Evolutionary conservation across 2,329 filamentous ascomycete species (phyloP), one percentile per base, ranked within the genome.

Genomic region (Claviceps maximensis): DNA sequence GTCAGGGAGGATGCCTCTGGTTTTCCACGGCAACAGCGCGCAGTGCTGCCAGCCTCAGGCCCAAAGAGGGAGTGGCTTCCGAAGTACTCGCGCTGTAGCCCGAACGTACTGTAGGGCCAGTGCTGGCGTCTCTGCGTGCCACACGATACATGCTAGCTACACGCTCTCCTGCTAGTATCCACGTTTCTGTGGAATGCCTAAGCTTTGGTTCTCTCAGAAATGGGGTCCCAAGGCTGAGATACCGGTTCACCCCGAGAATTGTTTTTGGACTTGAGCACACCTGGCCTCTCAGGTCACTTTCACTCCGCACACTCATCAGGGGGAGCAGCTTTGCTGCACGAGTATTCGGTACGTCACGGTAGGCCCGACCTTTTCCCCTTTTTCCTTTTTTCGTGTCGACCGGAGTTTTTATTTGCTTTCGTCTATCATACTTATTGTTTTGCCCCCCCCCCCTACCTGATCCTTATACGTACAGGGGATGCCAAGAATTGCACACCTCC

Each of bases 201-300:
- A 36, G 33, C 33, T 36, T 15, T 36, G 36, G 36, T 38, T 38
- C 36, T 17, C 15, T n/a, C 3, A n/a, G 15, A 17, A 38, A 38
- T 5, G 36, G 36, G 48, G 45, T 21, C 36, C 29, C 40, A 7
- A 46, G 31, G 49, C 50, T 61, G 58, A 63, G 59, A 60, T 64
- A 58, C 64, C 65, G 65, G 64, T 67, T 67, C 65, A 59, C 61
- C 62, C 65, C 65, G 65, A 67, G 58, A 58, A 25, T 44, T 47
- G 31, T 29, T 40, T 59, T 62, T 62, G 58, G 58, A 56, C 23
- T 48, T 51, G 25, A 48, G 48, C 42, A 49, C 49, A 49, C 23
- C 49, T 46, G 45, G 15, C 45, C 38, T 42, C 49, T 29, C 15
- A 29, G 44, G n/a, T n/a, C n/a, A n/a, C n/a, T n/a, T n/a, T 29